These are phyloP conservation scores for Coix lacrymajobi DNA, from an alignment of 176 grass and related monocot genomes.

Conservation along the genomic window DNA sequence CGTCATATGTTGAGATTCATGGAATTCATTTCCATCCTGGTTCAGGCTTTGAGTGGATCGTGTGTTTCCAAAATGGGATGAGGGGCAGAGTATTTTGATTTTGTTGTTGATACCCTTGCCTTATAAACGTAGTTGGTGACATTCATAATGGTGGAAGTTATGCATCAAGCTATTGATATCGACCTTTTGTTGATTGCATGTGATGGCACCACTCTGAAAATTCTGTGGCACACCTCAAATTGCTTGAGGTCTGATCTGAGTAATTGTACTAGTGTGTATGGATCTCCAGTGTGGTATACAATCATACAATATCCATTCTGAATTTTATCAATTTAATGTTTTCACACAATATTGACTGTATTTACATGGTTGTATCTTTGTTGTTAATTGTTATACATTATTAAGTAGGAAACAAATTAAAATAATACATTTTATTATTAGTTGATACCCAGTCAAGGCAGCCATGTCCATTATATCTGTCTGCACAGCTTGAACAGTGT, in stretches of 20 bases:
- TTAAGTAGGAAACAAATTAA: not conserved
- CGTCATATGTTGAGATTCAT: not conserved
- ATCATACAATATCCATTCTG: not conserved
- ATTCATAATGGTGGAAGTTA: not conserved
- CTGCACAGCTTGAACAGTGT: not conserved
- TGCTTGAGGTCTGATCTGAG: not conserved
- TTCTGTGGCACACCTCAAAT: not conserved
- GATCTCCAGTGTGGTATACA: not conserved
- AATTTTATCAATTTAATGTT: not conserved
- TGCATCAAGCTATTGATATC: not conserved
- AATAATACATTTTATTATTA: not conserved
- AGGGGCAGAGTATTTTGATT: not conserved
- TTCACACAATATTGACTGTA: not conserved
- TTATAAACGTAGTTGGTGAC: not conserved
- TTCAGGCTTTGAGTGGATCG: not conserved
- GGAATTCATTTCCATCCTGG: not conserved
- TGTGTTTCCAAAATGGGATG: not conserved
- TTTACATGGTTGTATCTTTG: not conserved
- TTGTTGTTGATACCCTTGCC: not conserved
- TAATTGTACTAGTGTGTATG: not conserved
- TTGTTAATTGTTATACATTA: not conserved
- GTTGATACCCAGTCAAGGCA: not conserved
- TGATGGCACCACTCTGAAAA: not conserved
- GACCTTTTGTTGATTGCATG: not conserved
- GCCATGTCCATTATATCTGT: not conserved